phyloP scores from a whole-genome alignment of 176 grass and related monocot species.

The Secale cereale region DNA sequence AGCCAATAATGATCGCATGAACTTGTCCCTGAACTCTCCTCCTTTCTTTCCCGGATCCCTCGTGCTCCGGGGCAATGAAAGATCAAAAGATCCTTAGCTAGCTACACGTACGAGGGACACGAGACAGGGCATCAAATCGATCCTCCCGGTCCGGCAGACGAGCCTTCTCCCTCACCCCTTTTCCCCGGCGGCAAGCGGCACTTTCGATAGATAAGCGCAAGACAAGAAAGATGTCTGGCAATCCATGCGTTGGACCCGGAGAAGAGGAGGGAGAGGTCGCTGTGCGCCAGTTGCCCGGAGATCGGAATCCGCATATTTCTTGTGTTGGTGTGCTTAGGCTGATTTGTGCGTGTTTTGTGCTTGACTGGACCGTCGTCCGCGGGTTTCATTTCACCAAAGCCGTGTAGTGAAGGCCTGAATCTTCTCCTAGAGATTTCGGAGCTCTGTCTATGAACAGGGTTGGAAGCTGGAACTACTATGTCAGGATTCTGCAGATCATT shows the following conservation, averaged over 20 bases:
- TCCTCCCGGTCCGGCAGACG: background rate
- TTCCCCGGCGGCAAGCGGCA: conserved; percentile 5
- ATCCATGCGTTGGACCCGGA: background rate
- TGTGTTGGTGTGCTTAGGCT: conserved; percentile 16
- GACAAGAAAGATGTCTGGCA: background rate
- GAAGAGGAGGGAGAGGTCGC: background rate
- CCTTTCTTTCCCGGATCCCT: conserved; percentile 29
- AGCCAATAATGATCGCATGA: conserved; percentile 17
- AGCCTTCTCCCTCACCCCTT: conserved; percentile 30
- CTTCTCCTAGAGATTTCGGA: background rate
- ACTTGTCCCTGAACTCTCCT: conserved; percentile 36
- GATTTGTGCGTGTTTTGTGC: conserved; percentile 9
- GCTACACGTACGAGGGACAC: background rate
- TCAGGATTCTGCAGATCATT: background rate
- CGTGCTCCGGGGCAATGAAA: background rate
- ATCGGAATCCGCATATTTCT: conserved; percentile 33
- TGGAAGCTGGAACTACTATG: background rate
- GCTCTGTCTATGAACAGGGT: background rate
- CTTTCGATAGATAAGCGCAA: conserved; percentile 40
- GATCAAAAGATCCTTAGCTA: background rate
- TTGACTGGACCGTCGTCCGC: background rate
- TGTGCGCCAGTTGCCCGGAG: background rate
- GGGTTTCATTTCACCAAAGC: background rate
- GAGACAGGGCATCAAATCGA: conserved; percentile 33
- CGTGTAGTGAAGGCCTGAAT: conserved; percentile 17